A percentile compares a stretch with the other conserved stretches of the same genome.
Conservation (phyloP, 2,329 filamentous ascomycete genomes). For the Fusarium decemcellulare region DNA sequence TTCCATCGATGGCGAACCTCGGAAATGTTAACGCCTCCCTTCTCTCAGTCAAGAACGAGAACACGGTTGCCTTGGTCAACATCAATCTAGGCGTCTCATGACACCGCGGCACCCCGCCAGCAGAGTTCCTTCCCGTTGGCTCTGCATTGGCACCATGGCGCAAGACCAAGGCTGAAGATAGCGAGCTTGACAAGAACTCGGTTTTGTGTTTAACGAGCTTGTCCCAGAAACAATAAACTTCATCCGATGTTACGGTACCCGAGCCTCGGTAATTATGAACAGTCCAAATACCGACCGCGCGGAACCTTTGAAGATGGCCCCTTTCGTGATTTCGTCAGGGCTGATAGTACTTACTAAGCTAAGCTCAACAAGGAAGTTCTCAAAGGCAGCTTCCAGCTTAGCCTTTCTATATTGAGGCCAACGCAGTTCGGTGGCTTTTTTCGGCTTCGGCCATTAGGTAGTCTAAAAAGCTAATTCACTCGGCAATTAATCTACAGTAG, state of each 20-base stretch:
- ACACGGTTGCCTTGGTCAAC: constrained; percentile 4
- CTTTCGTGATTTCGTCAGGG: constrained; percentile 11
- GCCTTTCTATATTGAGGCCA: no score
- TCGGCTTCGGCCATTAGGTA: no score
- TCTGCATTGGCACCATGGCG: constrained; percentile 1
- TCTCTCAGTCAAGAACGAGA: constrained; percentile 10
- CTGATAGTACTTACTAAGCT: neutral
- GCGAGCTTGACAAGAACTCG: constrained; percentile 12
- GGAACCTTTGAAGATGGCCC: constrained; percentile 3
- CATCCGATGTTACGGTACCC: constrained; percentile 4
- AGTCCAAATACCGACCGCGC: constrained; percentile 4
- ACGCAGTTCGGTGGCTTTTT: no score
- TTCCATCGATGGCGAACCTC: constrained; percentile 3
- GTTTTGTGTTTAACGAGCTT: constrained; percentile 10
- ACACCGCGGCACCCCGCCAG: neutral
- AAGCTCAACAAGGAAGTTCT: no score
- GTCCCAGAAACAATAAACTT: constrained; percentile 12
- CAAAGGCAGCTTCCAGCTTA: no score
- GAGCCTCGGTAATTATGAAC: constrained; percentile 9
- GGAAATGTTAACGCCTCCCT: constrained; percentile 5
- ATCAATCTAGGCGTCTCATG: constrained; percentile 15
- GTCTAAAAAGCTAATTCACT: no score
- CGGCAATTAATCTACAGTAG: no score
- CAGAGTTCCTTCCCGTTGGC: constrained; percentile 9
- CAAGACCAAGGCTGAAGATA: constrained; percentile 5